These are phyloP conservation scores for Collybia sordida DNA, from an alignment of 768 basidiomycete species.

Conservation along the genomic window DNA sequence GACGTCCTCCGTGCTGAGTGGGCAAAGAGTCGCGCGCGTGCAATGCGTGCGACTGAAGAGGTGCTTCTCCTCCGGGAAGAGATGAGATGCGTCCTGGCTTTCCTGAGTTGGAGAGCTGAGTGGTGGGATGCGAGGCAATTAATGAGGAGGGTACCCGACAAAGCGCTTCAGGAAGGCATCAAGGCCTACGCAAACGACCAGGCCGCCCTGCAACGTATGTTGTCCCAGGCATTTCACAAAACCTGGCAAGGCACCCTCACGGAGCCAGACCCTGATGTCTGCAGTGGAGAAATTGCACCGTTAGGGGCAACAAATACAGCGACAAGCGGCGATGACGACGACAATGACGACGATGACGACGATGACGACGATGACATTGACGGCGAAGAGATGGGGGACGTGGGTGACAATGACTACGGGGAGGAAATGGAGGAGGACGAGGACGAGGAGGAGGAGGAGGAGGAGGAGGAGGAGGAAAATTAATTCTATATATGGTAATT, in stretches of 20 bases:
- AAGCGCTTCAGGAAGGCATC: not conserved
- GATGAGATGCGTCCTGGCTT: conserved; percentile 20
- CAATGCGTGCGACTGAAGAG: conserved; percentile 19
- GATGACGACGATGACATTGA: not conserved
- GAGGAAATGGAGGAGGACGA: too few relatives aligned
- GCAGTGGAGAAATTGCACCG: too few relatives aligned
- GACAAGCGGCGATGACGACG: not conserved
- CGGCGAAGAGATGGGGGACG: too few relatives aligned
- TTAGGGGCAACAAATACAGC: not conserved
- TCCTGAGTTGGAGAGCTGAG: conserved; percentile 17
- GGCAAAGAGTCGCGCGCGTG: conserved; percentile 16
- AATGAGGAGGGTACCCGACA: not conserved
- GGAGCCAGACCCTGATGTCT: not conserved
- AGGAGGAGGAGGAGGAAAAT: too few relatives aligned
- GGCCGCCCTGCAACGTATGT: not conserved
- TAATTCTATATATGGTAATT: too few relatives aligned
- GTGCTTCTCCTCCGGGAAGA: conserved; percentile 22
- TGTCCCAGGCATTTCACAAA: not conserved
- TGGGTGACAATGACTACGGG: too few relatives aligned
- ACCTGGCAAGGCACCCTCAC: not conserved
- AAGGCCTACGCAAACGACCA: not conserved
- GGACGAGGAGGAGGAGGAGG: too few relatives aligned
- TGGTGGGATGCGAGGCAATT: conserved; percentile 14
- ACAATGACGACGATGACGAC: not conserved
- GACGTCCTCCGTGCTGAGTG: conserved; percentile 16